phyloP scores from a whole-genome alignment of 2,329 filamentous ascomycete genomes.

The Cordyceps cicadae region DNA sequence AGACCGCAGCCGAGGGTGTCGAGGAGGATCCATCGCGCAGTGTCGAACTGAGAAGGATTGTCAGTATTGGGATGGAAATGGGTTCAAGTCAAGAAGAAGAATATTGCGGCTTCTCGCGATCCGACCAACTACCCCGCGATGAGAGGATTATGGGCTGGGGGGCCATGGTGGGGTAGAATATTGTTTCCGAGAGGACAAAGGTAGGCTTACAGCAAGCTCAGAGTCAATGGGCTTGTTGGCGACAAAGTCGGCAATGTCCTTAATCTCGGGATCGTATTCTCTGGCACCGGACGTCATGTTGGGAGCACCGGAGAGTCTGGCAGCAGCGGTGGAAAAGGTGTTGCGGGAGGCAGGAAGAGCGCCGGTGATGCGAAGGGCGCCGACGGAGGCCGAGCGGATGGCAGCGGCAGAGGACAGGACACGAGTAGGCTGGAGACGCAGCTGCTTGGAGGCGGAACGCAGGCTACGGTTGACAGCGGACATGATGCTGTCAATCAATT shows the following conservation, averaged over 20 bases:
- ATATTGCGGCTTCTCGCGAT: not conserved
- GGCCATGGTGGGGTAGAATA: constrained; percentile 11
- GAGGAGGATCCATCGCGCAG: constrained; percentile 90
- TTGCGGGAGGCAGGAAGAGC: constrained; percentile 28
- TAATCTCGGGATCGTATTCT: constrained; percentile 85
- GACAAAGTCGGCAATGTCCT: constrained; percentile 90
- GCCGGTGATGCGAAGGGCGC: constrained; percentile 24
- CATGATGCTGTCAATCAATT: constrained; percentile 29
- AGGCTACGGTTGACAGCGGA: constrained; percentile 47
- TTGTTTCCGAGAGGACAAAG: not conserved
- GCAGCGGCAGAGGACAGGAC: constrained; percentile 28
- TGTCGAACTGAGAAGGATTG: constrained; percentile 62
- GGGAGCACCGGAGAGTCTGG: constrained; percentile 40
- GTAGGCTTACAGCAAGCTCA: constrained; percentile 73
- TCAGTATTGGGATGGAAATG: not conserved
- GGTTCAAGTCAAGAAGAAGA: not conserved
- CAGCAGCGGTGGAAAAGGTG: constrained; percentile 42
- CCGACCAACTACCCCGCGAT: not conserved
- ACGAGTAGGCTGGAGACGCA: constrained; percentile 38
- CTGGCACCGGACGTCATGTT: constrained; percentile 42
- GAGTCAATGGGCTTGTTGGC: constrained; percentile 87
- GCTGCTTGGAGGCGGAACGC: constrained; percentile 45
- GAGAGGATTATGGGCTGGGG: constrained; percentile 8
- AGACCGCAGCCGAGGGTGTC: constrained; percentile 96
- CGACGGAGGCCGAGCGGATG: constrained; percentile 22